Evolutionary conservation across 768 basidiomycete genomes (phyloP).

Genomic region (Mrakia blollopis): DNA sequence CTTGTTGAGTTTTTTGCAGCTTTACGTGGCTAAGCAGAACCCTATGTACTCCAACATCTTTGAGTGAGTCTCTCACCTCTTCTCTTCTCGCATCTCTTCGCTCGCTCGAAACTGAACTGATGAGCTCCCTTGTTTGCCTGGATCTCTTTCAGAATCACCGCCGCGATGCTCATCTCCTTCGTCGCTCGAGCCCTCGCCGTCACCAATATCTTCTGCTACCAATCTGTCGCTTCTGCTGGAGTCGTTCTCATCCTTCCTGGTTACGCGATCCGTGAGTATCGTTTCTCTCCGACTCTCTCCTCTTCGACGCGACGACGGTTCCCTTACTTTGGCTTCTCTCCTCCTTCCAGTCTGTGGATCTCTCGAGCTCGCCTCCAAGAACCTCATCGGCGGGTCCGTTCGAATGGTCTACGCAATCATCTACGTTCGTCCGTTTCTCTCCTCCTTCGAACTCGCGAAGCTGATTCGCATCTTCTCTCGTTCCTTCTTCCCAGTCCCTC

Average conservation of each 20-base stretch:
- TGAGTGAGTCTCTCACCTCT: conserved; percentile 58
- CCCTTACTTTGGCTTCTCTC: conserved; percentile 43
- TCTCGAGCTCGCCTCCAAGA: conserved; percentile 15
- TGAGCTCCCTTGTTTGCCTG: too few species aligned
- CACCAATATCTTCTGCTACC: conserved; percentile 22
- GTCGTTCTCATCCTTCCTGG: conserved; percentile 20
- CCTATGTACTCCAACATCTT: conserved; percentile 84
- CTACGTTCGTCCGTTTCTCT: conserved; percentile 52
- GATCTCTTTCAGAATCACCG: conserved; percentile 12
- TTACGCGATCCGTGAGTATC: conserved; percentile 5
- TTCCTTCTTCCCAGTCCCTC: conserved; percentile 12
- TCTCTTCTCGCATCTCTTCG: background rate
- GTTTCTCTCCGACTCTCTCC: conserved; percentile 12
- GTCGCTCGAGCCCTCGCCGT: conserved; percentile 15
- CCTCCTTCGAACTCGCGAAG: conserved; percentile 46
- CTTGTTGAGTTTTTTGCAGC: conserved; percentile 64
- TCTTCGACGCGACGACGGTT: background rate
- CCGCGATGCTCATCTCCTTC: conserved; percentile 14
- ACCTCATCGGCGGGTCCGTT: conserved; percentile 16
- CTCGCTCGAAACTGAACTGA: background rate
- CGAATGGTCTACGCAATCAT: conserved; percentile 80
- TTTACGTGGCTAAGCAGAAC: conserved; percentile 67
- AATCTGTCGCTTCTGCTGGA: conserved; percentile 7
- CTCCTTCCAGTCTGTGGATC: conserved; percentile 63
- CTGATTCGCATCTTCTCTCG: background rate